phyloP scores from a whole-genome alignment of 1,284 basidiomycete species.

The Cutaneotrichosporon mucoides region DNA sequence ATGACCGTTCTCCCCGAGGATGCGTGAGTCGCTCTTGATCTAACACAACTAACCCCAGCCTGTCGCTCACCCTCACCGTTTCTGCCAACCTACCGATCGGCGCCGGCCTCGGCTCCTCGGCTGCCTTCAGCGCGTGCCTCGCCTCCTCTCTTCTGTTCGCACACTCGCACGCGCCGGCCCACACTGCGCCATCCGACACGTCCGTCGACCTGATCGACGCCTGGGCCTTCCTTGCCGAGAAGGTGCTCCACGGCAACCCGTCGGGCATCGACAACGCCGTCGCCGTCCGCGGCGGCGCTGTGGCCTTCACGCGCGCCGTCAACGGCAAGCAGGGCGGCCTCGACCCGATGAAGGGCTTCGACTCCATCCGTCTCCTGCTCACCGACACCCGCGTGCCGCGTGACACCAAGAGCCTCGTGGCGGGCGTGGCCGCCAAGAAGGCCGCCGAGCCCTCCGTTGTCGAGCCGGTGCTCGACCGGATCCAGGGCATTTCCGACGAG shows the following conservation, averaged over 20 bases:
- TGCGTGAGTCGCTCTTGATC: slow-evolving; percentile 53
- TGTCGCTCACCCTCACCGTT: slow-evolving; percentile 64
- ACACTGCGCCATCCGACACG: slow-evolving; percentile 59
- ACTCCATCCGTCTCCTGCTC: slow-evolving; percentile 72
- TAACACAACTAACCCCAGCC: slow-evolving; percentile 18
- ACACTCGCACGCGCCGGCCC: slow-evolving; percentile 32
- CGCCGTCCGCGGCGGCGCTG: slow-evolving; percentile 85
- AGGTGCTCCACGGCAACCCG: slow-evolving; percentile 95
- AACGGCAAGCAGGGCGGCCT: slow-evolving; percentile 73
- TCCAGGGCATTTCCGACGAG: slow-evolving; percentile 77
- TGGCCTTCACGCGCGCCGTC: slow-evolving; percentile 80
- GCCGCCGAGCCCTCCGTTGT: slow-evolving; percentile 72
- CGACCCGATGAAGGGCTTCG: slow-evolving; percentile 80
- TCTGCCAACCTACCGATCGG: slow-evolving; percentile 96
- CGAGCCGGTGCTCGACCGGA: slow-evolving; percentile 65
- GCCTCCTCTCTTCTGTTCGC: slow-evolving; percentile 68
- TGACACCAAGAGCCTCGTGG: slow-evolving; percentile 92
- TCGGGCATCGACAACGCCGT: slow-evolving; percentile 98
- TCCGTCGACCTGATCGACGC: slow-evolving; percentile 77
- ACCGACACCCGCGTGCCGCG: slow-evolving; percentile 89
- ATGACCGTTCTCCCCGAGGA: slow-evolving; percentile 56
- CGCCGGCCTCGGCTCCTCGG: slow-evolving; percentile 96
- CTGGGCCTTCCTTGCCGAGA: slow-evolving; percentile 94
- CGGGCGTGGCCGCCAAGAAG: slow-evolving; percentile 59
- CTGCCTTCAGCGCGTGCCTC: slow-evolving; percentile 85